phyloP scores from a whole-genome alignment of 1,139 yeast genomes.

The Scheffersomyces parashehatae region DNA sequence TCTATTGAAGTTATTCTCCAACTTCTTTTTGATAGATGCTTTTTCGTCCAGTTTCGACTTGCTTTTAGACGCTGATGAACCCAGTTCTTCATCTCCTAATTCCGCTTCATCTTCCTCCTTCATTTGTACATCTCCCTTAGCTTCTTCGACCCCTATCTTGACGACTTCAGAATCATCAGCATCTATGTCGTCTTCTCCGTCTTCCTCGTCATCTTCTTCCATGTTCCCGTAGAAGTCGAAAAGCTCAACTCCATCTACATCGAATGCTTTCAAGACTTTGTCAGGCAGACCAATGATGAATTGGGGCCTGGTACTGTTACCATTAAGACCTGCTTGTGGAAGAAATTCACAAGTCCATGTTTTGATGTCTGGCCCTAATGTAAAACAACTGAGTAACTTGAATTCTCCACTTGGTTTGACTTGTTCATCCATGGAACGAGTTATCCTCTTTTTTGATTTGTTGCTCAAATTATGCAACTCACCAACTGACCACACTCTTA shows the following conservation, averaged over 20 bases:
- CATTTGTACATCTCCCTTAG: not conserved
- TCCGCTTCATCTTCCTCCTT: not conserved
- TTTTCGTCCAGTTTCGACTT: not conserved
- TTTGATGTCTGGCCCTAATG: constrained; percentile 42
- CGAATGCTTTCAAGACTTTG: constrained; percentile 64
- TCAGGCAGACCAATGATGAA: constrained; percentile 81
- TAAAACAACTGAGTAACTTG: constrained; percentile 35
- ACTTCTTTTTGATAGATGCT: constrained; percentile 9
- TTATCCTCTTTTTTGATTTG: constrained; percentile 20
- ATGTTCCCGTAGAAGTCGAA: constrained; percentile 47
- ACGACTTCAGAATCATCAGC: not conserved
- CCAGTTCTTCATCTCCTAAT: not conserved
- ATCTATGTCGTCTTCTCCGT: constrained; percentile 3
- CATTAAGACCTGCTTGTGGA: constrained; percentile 32
- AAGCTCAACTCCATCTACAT: constrained; percentile 43
- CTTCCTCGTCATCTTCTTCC: constrained; percentile 22
- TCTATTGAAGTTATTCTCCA: constrained; percentile 40
- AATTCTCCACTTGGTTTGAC: constrained; percentile 5
- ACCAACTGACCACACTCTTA: constrained; percentile 67
- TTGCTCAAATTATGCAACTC: constrained; percentile 24
- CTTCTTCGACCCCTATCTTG: constrained; percentile 4
- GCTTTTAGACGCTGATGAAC: not conserved
- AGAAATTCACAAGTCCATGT: constrained; percentile 77
- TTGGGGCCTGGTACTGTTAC: constrained; percentile 37
- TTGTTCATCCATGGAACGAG: constrained; percentile 23